Base-by-base conservation (phyloP, 352 stramenopile genomes). In the Globisporangium orthogonon region DNA sequence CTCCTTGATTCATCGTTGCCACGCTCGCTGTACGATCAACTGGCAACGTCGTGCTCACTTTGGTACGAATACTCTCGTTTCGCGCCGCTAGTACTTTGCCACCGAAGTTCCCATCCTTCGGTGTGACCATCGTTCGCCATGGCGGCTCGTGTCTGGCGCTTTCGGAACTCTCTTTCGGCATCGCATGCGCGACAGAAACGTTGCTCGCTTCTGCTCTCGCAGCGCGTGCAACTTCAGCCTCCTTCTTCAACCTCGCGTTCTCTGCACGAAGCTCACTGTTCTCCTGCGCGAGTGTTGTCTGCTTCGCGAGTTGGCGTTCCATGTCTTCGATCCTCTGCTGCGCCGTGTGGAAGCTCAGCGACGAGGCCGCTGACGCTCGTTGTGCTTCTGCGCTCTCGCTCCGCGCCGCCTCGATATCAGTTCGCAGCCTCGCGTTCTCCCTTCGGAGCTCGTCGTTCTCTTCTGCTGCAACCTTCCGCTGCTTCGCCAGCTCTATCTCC, bases 191-290 rank as follows among this genome's bases (percentile, higher is more conserved):
- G 33, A 37, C 33, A 40, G 9, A 15, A 7, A 11, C 7, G 7
- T 3, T 14, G 7, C 3, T 14, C 35, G 35, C 3, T 5, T 14
- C 10, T 13, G 9, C 35, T 40, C 7, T 2, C 35, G 62, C 52
- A 7, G 65, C 23, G 23, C 23, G 23, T 23, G 23, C 23, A 23
- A 23, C 67, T 4, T 87, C 86, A 0, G 74, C 70, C 45, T 89
- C 80, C 54, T 76, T 60, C 53, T 83, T 82, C 11, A 76, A 72
- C 53, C 76, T 78, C 46, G 86, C 76, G 54, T 83, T 79, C 48
- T 91, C 70, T n/a, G 63, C 60, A 18, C 73, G 76, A n/a, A 91
- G 64, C 50, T 58, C 69, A 0, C 60, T 60, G 47, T 87, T 83
- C 41, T 89, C 76, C 1, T 71, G 63, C 35, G 71, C 63, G 0